A percentile compares a stretch with the other conserved stretches of the same genome.
These are phyloP conservation scores for Sugiyamaella lignohabitans DNA, from an alignment of 805 yeast species.

Conservation along the genomic window DNA sequence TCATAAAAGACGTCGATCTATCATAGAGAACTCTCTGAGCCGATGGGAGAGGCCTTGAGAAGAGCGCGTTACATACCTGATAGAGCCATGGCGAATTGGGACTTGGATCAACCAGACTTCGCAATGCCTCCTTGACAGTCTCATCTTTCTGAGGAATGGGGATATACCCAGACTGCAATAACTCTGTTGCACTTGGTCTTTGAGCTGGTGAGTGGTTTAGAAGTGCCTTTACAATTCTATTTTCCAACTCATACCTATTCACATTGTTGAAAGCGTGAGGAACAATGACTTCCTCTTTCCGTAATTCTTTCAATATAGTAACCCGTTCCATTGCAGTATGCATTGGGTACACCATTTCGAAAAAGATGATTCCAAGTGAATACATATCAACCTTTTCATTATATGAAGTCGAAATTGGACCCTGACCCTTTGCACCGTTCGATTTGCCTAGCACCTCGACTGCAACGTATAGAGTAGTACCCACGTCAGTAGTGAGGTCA, in stretches of 20 bases:
- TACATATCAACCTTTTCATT: slow-evolving; percentile 95
- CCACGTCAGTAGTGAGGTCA: slow-evolving; percentile 86
- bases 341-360: slow-evolving; percentile 84
- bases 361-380: slow-evolving; percentile 88
- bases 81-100: slow-evolving; percentile 93
- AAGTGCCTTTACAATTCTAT: slow-evolving; percentile 56
- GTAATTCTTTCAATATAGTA: slow-evolving; percentile 55
- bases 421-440: slow-evolving; percentile 44
- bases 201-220: slow-evolving; percentile 71
- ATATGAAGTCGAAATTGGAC: slow-evolving; percentile 42
- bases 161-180: slow-evolving; percentile 73
- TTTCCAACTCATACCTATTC: slow-evolving; percentile 49
- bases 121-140: slow-evolving; percentile 78
- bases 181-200: slow-evolving; percentile 73
- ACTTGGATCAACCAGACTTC: slow-evolving; percentile 78
- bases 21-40: slow-evolving; percentile 86
- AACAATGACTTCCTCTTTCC: slow-evolving; percentile 55
- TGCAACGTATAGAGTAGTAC: slow-evolving; percentile 91
- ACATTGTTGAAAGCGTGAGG: slow-evolving; percentile 54
- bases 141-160: slow-evolving; percentile 90
- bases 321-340: slow-evolving; percentile 94
- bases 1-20: slow-evolving; percentile 14
- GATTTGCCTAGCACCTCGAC: slow-evolving; percentile 55
- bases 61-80: slow-evolving; percentile 80
- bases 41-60: slow-evolving; percentile 75